Percentiles rank a stretch among this genome's conserved stretches.
Conservation (phyloP, 2,329 filamentous ascomycete species). For the Ophiostoma piceae region DNA sequence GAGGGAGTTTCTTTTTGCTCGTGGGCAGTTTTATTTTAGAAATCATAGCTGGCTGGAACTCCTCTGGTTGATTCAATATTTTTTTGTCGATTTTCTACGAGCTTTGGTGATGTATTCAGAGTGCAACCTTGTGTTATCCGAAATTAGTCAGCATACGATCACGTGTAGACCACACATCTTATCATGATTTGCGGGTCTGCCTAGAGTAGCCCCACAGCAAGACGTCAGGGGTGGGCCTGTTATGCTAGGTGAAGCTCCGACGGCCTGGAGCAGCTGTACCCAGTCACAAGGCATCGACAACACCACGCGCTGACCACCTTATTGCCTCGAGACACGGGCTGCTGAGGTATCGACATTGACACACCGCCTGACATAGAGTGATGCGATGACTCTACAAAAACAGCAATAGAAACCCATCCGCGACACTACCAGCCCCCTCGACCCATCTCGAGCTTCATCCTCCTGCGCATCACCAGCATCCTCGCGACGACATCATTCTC, state of each 20-base stretch:
- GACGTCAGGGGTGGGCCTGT: conserved; percentile 6
- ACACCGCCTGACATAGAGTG: not conserved
- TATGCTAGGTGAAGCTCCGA: not conserved
- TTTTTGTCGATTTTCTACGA: not conserved
- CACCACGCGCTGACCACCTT: not conserved
- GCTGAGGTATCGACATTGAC: not conserved
- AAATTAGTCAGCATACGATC: not conserved
- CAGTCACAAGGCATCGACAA: conserved; percentile 9
- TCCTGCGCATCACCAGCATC: not conserved
- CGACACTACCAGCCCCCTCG: not conserved
- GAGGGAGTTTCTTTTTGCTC: conserved; percentile 11
- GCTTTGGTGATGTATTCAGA: not conserved
- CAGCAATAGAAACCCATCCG: not conserved
- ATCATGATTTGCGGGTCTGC: not conserved
- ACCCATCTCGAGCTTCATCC: not conserved
- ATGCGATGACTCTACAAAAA: not conserved
- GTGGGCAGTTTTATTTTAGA: not conserved
- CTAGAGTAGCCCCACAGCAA: not conserved
- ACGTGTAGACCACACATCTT: not conserved
- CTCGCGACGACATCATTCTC: not conserved
- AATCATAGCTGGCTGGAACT: no score
- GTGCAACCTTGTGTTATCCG: not conserved
- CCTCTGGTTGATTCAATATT: no score
- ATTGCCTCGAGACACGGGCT: not conserved
- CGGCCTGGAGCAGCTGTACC: not conserved